Evolutionary conservation across 2,329 filamentous ascomycete genomes (phyloP).

Genomic region (Berkeleyomyces rouxiae): DNA sequence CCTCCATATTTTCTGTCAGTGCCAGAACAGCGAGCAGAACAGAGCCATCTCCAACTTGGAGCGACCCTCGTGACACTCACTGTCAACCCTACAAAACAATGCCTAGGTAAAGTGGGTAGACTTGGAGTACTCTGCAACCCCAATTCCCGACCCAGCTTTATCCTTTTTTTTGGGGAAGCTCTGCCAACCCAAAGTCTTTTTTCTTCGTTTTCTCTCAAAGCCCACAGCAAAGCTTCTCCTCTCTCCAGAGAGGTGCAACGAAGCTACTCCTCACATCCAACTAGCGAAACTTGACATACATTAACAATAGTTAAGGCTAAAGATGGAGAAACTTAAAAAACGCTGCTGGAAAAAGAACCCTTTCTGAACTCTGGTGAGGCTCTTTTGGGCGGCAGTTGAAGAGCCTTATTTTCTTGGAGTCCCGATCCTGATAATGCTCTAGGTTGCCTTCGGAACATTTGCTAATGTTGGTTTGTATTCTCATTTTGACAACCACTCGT

Average conservation of each 20-base stretch:
- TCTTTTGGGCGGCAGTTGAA: background rate
- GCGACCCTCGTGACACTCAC: background rate
- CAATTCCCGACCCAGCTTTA: no score
- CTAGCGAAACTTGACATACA: background rate
- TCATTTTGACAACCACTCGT: no score
- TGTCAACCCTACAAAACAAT: background rate
- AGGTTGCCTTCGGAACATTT: no score
- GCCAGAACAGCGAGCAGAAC: background rate
- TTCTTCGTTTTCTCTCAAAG: no score
- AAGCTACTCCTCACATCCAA: background rate
- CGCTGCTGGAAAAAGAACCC: background rate
- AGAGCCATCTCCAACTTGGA: background rate
- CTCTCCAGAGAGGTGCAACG: no score
- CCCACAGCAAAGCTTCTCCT: background rate
- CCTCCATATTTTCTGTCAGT: conserved; percentile 1
- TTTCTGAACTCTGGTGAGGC: background rate
- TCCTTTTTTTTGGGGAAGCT: background rate
- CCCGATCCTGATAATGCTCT: no score
- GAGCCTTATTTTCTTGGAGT: no score
- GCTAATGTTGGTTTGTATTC: no score
- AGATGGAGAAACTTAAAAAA: background rate
- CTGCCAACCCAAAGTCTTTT: background rate
- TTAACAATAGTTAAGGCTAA: no score
- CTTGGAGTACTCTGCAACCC: no score
- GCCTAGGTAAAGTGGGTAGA: no score